Evolutionary conservation across 1,284 basidiomycete genomes (phyloP), one percentile per base, ranked within the genome.

Genomic region (Ganoderma lingzhi): DNA sequence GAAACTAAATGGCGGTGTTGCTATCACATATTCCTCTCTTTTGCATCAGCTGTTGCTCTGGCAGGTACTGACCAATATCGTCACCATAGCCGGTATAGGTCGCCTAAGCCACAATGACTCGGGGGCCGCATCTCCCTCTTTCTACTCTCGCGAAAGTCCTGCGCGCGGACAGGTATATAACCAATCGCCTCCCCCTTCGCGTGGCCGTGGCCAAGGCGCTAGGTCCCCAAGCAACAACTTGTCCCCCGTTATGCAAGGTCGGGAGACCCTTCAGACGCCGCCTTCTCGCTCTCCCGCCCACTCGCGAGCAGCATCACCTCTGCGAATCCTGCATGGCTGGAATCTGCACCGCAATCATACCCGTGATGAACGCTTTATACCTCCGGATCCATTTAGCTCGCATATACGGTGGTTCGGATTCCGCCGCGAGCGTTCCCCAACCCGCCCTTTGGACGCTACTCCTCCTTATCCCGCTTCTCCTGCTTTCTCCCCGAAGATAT

Each of bases 331-430:
- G 71, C 72, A 73, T 17, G 75, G 78, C 3, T 80, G 75, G 68
- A 77, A 76, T 28, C 78, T 87, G 15, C 82, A 82, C 64, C 81
- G 83, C 14, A 45, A 70, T 9, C 80, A 82, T 45, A 79, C 79
- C 19, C 80, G 81, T 9, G 86, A 88, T 70, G 86, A 88, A 32
- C 82, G 84, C 0, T 88, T 88, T 70, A 76, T 87, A 12, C 83
- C 86, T 14, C 74, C 85, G 10, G 80, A 88, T 66, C 87, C 86
- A 2, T 86, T 84, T 76, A 76, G 67, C 41, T 69, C 80, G 30
- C 82, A 78, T 19, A 71, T 79, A 10, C 78, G 78, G 14, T 77
- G 77, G 73, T 79, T 79, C 61, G 72, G 71, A 1, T 41, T 68
- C 28, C 64, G 72, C 6, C 65, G 70, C 6, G 64, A 70, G 44